Evolutionary conservation across 495 filamentous ascomycete genomes (phyloP).

Genomic region (Clavariopsis aquatica): DNA sequence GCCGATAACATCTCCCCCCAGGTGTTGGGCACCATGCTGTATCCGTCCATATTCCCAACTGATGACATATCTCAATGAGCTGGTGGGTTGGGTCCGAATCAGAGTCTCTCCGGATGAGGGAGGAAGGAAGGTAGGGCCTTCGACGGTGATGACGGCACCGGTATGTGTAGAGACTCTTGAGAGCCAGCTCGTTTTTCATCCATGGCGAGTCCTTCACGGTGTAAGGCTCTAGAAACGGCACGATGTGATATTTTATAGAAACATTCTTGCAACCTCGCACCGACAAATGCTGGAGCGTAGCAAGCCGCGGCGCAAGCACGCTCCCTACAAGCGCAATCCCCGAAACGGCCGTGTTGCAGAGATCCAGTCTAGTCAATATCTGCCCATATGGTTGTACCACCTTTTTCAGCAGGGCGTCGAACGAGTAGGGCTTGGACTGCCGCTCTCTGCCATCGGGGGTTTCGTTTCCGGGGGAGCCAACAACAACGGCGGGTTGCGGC

Average conservation of each 20-base stretch:
- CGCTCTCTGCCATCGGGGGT: slow-evolving; percentile 46
- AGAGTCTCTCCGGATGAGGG: slow-evolving; percentile 58
- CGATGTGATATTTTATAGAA: slow-evolving; percentile 65
- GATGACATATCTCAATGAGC: slow-evolving; percentile 62
- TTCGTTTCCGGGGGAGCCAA: slow-evolving; percentile 39
- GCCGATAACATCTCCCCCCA: slow-evolving; percentile 58
- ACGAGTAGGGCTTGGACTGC: slow-evolving; percentile 57
- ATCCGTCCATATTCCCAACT: slow-evolving; percentile 64
- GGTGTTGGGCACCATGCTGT: slow-evolving; percentile 66
- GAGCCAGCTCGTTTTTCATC: slow-evolving; percentile 53
- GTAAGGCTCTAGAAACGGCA: slow-evolving; percentile 53
- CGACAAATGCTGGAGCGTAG: slow-evolving; percentile 60
- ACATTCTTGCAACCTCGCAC: slow-evolving; percentile 67
- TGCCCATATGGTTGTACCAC: slow-evolving; percentile 58
- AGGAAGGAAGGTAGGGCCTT: slow-evolving; percentile 59
- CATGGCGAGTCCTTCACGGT: slow-evolving; percentile 43
- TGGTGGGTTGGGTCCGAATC: slow-evolving; percentile 65
- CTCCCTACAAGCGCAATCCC: slow-evolving; percentile 57
- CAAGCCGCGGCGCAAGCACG: slow-evolving; percentile 55
- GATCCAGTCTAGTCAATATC: slow-evolving; percentile 57
- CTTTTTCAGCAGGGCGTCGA: slow-evolving; percentile 59
- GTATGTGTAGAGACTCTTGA: slow-evolving; percentile 64
- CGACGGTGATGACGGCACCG: slow-evolving; percentile 63
- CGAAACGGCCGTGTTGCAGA: slow-evolving; percentile 64
- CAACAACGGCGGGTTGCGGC: slow-evolving; percentile 44